phyloP scores from a whole-genome alignment of 768 basidiomycete species.

The Paxillus rubicundulus region DNA sequence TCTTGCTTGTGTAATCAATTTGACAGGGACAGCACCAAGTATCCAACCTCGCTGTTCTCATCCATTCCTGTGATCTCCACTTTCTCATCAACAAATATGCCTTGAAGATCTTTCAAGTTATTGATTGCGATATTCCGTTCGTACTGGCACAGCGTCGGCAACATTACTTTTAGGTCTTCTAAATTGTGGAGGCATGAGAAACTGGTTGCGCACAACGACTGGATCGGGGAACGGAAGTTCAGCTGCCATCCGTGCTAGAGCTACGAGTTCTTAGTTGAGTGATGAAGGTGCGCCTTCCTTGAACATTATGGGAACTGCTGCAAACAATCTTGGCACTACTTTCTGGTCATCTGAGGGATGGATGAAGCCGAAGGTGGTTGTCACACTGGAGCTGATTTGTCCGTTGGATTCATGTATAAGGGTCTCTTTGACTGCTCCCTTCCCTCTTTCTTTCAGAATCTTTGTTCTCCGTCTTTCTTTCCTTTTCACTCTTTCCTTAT shows the following conservation, averaged over 20 bases:
- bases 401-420: not conserved
- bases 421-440: not conserved
- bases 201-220: slow-evolving; percentile 85
- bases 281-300: slow-evolving; percentile 33
- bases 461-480: slow-evolving; percentile 5
- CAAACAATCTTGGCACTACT: not conserved
- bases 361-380: not conserved
- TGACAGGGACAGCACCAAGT: too few species aligned
- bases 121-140: too few species aligned
- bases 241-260: slow-evolving; percentile 61
- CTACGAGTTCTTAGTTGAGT: slow-evolving; percentile 29
- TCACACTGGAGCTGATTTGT: not conserved
- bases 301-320: slow-evolving; percentile 18
- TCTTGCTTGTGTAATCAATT: too few species aligned
- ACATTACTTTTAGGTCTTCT: too few species aligned
- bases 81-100: too few species aligned
- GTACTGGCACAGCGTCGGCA: too few species aligned
- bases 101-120: too few species aligned
- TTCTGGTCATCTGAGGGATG: not conserved
- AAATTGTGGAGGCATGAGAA: slow-evolving; percentile 76
- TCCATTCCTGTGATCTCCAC: too few species aligned
- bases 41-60: too few species aligned
- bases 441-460: not conserved
- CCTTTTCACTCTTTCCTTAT: not conserved
- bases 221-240: slow-evolving; percentile 77